Conservation (phyloP, 495 filamentous ascomycete species). For the Penicillium cataractarum region DNA sequence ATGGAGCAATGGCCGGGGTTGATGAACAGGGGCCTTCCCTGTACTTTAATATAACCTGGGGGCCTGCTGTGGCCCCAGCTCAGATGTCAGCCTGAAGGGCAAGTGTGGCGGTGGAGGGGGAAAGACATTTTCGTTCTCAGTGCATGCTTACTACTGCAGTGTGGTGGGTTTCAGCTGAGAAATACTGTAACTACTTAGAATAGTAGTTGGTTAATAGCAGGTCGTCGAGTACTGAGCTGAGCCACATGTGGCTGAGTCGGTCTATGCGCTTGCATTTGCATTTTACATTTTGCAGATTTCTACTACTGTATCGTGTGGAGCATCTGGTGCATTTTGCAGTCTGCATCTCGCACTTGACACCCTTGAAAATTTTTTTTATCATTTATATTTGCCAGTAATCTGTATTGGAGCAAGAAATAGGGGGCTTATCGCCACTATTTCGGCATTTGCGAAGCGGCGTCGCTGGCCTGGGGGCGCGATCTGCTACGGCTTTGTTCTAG, state of each 20-base stretch:
- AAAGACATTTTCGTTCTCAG: neutral
- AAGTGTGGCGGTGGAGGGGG: constrained; percentile 8
- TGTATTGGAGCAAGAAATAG: neutral
- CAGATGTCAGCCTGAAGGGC: neutral
- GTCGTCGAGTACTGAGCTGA: neutral
- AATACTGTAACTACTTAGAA: no score
- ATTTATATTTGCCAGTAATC: no score
- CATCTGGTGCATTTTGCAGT: neutral
- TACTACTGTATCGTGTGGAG: neutral
- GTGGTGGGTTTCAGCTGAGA: neutral
- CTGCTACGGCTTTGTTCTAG: neutral
- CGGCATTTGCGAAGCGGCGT: neutral
- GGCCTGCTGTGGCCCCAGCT: neutral
- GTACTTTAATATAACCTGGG: constrained; percentile 15
- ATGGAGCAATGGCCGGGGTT: neutral
- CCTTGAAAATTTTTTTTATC: no score
- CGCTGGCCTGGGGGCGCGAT: neutral
- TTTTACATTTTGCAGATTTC: neutral
- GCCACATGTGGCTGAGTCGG: neutral
- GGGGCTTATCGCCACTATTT: neutral
- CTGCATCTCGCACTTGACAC: neutral
- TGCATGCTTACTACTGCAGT: neutral
- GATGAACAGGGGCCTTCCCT: constrained; percentile 17
- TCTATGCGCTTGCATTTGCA: constrained; percentile 1
- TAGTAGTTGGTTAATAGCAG: no score